Conservation (phyloP, 768 basidiomycete species). For the Xerocomellus chrysenteron region DNA sequence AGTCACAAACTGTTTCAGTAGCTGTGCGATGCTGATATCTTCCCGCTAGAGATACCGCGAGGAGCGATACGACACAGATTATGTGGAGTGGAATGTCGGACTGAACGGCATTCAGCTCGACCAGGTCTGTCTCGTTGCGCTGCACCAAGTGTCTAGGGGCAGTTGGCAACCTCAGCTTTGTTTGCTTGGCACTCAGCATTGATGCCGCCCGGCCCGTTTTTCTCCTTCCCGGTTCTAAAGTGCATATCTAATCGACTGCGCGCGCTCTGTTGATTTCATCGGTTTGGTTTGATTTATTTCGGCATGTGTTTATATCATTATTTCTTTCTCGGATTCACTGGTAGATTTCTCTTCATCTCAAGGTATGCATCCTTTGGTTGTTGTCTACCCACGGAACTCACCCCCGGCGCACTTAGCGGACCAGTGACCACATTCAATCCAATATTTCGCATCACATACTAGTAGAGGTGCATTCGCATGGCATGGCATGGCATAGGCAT, state of each 20-base stretch:
- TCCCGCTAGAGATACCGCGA: constrained; percentile 14
- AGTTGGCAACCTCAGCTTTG: constrained; percentile 78
- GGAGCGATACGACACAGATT: constrained; percentile 7
- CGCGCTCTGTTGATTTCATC: background rate
- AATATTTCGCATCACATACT: constrained; percentile 4
- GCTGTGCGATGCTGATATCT: constrained; percentile 10
- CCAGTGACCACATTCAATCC: background rate
- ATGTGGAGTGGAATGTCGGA: constrained; percentile 25
- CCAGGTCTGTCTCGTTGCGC: constrained; percentile 56
- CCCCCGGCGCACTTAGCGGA: background rate
- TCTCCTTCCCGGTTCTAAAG: background rate
- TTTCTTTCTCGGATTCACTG: background rate
- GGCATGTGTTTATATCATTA: background rate
- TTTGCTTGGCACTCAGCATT: constrained; percentile 34
- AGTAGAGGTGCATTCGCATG: constrained; percentile 17
- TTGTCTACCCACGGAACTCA: background rate
- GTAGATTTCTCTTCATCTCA: background rate
- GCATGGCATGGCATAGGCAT: constrained; percentile 16
- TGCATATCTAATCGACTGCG: background rate
- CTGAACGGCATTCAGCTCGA: constrained; percentile 23
- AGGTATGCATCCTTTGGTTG: background rate
- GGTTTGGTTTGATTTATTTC: background rate
- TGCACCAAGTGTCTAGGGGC: constrained; percentile 77
- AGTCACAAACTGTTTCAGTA: background rate
- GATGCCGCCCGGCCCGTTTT: background rate